Evolutionary conservation across 192 early-diverging fungal genomes (phyloP).

Genomic region (Chytriomyces sp.): DNA sequence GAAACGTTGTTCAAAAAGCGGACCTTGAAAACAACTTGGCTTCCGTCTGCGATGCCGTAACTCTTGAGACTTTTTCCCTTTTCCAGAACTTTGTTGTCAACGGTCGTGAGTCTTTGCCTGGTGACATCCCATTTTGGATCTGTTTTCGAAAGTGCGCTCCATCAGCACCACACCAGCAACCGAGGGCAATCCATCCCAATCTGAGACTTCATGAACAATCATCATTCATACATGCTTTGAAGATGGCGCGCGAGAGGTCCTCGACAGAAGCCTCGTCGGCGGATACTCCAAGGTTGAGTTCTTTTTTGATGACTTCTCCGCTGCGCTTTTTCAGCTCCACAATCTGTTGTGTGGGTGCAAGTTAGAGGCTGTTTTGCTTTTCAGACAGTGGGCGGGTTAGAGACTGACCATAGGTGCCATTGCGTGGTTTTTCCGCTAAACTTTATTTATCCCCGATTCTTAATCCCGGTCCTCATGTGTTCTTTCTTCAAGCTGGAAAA

Average conservation of each 20-base stretch:
- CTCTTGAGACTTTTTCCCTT: constrained; percentile 60
- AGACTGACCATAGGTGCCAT: too few relatives aligned
- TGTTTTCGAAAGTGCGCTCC: constrained; percentile 9
- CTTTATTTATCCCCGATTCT: too few relatives aligned
- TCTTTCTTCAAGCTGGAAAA: too few relatives aligned
- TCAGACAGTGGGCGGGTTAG: too few relatives aligned
- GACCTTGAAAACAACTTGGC: constrained; percentile 48
- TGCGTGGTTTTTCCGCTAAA: too few relatives aligned
- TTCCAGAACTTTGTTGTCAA: constrained; percentile 63
- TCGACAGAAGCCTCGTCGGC: constrained; percentile 65
- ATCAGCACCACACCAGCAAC: background rate
- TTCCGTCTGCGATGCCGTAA: constrained; percentile 69
- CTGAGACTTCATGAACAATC: background rate
- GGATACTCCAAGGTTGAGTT: constrained; percentile 33
- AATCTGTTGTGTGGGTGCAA: background rate
- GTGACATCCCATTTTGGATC: constrained; percentile 70
- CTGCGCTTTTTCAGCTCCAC: constrained; percentile 35
- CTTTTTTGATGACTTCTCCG: constrained; percentile 40
- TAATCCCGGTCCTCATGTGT: too few relatives aligned
- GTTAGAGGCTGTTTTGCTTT: too few relatives aligned
- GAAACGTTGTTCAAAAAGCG: constrained; percentile 2
- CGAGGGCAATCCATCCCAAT: background rate
- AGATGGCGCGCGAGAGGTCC: constrained; percentile 73
- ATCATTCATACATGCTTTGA: constrained; percentile 51
- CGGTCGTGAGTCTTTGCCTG: constrained; percentile 80